These are phyloP conservation scores for Blastobotrys mokoenaii DNA, from an alignment of 805 yeast species.

Conservation along the genomic window DNA sequence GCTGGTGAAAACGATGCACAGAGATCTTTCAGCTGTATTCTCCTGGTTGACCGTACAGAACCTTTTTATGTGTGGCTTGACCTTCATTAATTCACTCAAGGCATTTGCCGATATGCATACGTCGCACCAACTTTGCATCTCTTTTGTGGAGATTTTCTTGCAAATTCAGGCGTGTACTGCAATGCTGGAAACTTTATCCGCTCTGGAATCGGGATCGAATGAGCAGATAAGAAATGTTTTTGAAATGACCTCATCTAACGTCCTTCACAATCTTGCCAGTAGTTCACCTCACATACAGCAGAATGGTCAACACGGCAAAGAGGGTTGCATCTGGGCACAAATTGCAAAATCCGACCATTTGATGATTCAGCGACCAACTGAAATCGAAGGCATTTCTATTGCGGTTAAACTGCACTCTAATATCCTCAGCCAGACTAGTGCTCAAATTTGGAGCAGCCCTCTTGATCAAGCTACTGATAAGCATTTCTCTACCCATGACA, in stretches of 20 bases:
- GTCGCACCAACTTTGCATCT: conserved; percentile 1
- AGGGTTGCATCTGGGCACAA: conserved; percentile 1
- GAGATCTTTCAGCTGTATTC: conserved; percentile 4
- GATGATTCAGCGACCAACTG: background rate
- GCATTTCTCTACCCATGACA: conserved; percentile 1
- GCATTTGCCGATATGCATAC: conserved; percentile 1
- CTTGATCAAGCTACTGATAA: background rate
- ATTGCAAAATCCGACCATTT: conserved; percentile 1
- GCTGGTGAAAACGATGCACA: conserved; percentile 4
- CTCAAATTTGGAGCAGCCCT: background rate
- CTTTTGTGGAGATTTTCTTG: conserved; percentile 2
- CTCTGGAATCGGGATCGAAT: conserved; percentile 2
- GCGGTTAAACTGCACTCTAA: background rate
- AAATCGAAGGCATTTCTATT: background rate
- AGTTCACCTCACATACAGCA: background rate
- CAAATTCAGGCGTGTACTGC: conserved; percentile 5
- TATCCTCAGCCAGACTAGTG: background rate
- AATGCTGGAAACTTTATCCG: conserved; percentile 5
- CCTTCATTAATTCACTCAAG: conserved; percentile 3
- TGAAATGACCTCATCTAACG: conserved; percentile 5
- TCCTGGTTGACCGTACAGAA: conserved; percentile 5
- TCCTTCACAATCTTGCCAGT: conserved; percentile 3
- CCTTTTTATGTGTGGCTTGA: conserved; percentile 5
- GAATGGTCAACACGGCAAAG: background rate
- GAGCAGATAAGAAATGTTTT: conserved; percentile 4